Conservation (phyloP, 2,329 filamentous ascomycete species). For the Calonectria honghensis region DNA sequence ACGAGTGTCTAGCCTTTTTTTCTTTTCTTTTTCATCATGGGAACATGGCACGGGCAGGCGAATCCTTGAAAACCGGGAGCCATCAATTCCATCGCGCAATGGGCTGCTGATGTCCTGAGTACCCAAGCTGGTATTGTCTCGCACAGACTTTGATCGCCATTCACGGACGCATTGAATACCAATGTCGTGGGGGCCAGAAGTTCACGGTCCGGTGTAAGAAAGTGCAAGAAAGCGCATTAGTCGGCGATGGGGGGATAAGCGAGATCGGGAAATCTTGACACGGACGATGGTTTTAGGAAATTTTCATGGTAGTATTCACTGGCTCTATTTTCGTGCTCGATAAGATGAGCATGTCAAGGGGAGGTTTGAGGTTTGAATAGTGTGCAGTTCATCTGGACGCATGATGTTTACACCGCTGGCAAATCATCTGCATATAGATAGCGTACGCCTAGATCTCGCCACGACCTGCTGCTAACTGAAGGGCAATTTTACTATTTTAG, state of each 20-base stretch:
- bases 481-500: conserved; percentile 22
- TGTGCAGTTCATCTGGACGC: background rate
- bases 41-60: conserved; percentile 7
- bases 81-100: background rate
- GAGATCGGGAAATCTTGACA: conserved; percentile 5
- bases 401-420: background rate
- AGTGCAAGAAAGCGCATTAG: conserved; percentile 4
- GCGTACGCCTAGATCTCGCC: background rate
- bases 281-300: conserved; percentile 9
- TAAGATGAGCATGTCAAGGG: background rate
- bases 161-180: conserved; percentile 8
- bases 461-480: background rate
- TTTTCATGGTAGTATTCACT: background rate
- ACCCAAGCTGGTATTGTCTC: background rate
- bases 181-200: background rate
- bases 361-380: background rate
- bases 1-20: background rate
- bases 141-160: conserved; percentile 19
- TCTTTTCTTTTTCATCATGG: conserved; percentile 8
- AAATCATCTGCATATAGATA: conserved; percentile 6
- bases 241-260: background rate
- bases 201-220: conserved; percentile 9
- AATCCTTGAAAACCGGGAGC: background rate
- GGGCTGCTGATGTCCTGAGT: background rate
- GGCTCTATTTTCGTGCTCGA: background rate